Conservation (phyloP, 345 rosid genomes). For the Alliaria petiolata region DNA sequence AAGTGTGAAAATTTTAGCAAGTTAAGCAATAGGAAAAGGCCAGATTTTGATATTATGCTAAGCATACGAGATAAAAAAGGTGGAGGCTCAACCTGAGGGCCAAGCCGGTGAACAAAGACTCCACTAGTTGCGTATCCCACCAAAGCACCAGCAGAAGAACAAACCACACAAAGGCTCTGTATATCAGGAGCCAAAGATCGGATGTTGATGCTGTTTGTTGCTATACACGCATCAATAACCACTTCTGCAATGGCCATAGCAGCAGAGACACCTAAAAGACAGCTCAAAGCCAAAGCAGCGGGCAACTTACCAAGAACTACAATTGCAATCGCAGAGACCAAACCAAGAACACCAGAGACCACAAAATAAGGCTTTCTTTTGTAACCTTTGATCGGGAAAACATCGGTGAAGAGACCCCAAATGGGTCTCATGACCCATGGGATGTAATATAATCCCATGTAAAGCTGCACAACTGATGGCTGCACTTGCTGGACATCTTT, state of each 20-base stretch:
- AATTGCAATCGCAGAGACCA: constrained; percentile 47
- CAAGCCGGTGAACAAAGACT: constrained; percentile 61
- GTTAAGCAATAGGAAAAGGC: not conserved
- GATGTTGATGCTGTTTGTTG: constrained; percentile 59
- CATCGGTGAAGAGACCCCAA: constrained; percentile 79
- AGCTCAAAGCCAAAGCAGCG: constrained; percentile 48
- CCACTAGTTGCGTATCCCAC: constrained; percentile 71
- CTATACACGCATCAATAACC: constrained; percentile 85
- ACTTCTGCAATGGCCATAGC: constrained; percentile 82
- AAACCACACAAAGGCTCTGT: constrained; percentile 77
- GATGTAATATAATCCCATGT: constrained; percentile 64
- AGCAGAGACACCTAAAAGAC: constrained; percentile 62
- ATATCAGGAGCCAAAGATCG: constrained; percentile 68
- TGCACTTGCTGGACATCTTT: constrained; percentile 73
- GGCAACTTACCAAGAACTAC: constrained; percentile 47
- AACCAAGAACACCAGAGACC: constrained; percentile 60
- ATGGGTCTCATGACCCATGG: constrained; percentile 82
- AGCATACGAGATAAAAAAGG: not conserved
- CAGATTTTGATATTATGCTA: not conserved
- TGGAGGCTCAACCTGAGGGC: constrained; percentile 52
- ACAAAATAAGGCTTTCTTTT: constrained; percentile 69
- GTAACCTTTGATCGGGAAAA: constrained; percentile 66
- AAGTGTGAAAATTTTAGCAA: not conserved
- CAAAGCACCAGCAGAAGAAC: constrained; percentile 78
- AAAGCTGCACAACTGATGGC: constrained; percentile 73